Evolutionary conservation across 108 stramenopile genomes (phyloP).

Genomic region (Conticribra weissflogii): DNA sequence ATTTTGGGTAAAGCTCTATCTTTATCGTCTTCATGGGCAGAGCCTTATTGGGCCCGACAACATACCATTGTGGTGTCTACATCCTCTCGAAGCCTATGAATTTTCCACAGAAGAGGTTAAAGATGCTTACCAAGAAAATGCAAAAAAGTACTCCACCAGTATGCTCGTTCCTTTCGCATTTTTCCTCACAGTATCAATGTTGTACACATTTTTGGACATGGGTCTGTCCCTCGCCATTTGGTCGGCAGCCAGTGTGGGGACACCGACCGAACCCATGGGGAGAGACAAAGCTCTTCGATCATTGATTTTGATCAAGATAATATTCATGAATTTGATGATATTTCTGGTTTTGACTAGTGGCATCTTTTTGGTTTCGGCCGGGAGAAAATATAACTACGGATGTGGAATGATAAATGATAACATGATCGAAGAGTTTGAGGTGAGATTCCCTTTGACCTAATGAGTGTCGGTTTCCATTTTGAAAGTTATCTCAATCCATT

Average conservation of each 20-base stretch:
- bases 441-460: no score
- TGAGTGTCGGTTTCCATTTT: no score
- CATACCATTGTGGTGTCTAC: background rate
- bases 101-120: background rate
- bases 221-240: slow-evolving; percentile 27
- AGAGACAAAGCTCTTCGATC: slow-evolving; percentile 18
- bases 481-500: no score
- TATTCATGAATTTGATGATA: slow-evolving; percentile 27
- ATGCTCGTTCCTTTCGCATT: background rate
- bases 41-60: background rate
- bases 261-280: slow-evolving; percentile 30
- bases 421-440: background rate
- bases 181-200: background rate
- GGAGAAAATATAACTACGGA: slow-evolving; percentile 36
- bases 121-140: background rate
- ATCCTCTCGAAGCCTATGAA: background rate
- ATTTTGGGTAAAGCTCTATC: background rate
- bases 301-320: slow-evolving; percentile 32
- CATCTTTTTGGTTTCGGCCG: background rate
- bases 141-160: background rate
- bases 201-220: slow-evolving; percentile 20
- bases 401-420: slow-evolving; percentile 14
- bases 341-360: slow-evolving; percentile 10
- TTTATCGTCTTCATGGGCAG: background rate
- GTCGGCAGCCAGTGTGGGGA: slow-evolving; percentile 25